Percentiles rank a stretch among this genome's conserved stretches.
Conservation (phyloP, 352 stramenopile genomes). For the Blastocystis sp. region DNA sequence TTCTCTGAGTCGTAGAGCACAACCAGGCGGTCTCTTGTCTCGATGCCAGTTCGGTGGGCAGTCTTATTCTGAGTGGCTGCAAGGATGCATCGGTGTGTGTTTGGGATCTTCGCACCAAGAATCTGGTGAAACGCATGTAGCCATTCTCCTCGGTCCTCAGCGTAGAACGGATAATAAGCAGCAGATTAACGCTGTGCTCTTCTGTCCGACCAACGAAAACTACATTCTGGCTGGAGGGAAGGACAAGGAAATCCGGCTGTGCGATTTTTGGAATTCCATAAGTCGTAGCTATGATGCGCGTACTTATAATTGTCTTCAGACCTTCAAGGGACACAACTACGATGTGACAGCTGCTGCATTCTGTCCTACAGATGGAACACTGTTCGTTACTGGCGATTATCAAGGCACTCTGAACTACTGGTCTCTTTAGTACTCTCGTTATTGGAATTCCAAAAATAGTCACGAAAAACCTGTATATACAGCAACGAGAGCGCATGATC, state of each 20-base stretch:
- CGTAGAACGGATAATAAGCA: conserved; percentile 12
- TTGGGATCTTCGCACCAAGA: not conserved
- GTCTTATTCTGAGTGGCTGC: conserved; percentile 18
- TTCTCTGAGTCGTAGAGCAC: not conserved
- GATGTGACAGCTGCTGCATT: not conserved
- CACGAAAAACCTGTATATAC: conserved; percentile 22
- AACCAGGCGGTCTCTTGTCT: conserved; percentile 2
- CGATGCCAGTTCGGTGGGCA: not conserved
- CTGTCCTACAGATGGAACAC: not conserved
- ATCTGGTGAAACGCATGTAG: not conserved
- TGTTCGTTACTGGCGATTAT: not conserved
- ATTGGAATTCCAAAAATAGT: not conserved
- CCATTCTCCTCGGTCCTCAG: not conserved
- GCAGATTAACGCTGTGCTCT: conserved; percentile 11
- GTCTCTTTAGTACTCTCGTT: not conserved
- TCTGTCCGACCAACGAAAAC: conserved; percentile 56
- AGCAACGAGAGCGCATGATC: not conserved
- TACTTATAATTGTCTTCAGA: not conserved
- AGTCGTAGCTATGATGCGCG: conserved; percentile 6
- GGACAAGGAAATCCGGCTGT: conserved; percentile 4
- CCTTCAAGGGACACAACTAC: conserved; percentile 24
- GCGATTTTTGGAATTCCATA: not conserved
- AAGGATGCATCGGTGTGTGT: conserved; percentile 5
- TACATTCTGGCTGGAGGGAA: not conserved
- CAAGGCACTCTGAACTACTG: conserved; percentile 32